Percentiles rank a stretch among this genome's conserved stretches.
Conservation (phyloP, 257 asterid species). For the Gentiana straminea region DNA sequence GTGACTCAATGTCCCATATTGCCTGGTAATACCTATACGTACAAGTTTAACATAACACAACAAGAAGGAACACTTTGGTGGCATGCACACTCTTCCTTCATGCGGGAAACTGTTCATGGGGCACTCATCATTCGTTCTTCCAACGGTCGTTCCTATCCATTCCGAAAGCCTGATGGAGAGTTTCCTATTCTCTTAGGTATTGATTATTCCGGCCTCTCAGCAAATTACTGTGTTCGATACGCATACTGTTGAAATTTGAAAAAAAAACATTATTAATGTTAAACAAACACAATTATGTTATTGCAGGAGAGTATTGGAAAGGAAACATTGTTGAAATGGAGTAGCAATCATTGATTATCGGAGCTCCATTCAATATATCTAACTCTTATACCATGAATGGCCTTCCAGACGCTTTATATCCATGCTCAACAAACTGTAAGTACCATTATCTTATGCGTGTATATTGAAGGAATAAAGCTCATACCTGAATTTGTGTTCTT, state of each 20-base stretch:
- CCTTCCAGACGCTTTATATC: conserved; percentile 42
- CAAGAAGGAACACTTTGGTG: conserved; percentile 57
- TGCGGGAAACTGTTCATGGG: conserved; percentile 52
- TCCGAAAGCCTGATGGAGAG: conserved; percentile 42
- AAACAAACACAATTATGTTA: too few relatives aligned
- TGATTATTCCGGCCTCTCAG: too few relatives aligned
- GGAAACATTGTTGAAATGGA: conserved; percentile 38
- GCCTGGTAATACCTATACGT: conserved; percentile 41
- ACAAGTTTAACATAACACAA: conserved; percentile 33
- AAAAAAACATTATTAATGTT: too few relatives aligned
- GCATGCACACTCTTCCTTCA: conserved; percentile 53
- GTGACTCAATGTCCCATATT: conserved; percentile 55
- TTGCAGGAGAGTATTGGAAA: conserved; percentile 60
- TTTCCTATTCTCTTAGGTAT: conserved; percentile 45
- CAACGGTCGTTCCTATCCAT: conserved; percentile 32
- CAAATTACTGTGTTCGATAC: too few relatives aligned
- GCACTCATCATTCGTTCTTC: conserved; percentile 48
- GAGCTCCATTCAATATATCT: conserved; percentile 29
- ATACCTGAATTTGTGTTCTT: background rate
- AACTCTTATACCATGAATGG: conserved; percentile 57
- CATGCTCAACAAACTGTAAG: conserved; percentile 42
- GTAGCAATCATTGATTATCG: conserved; percentile 27
- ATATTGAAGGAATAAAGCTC: too few relatives aligned
- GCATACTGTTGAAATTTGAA: too few relatives aligned
- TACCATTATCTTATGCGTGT: too few relatives aligned